Percentiles rank a stretch among this genome's conserved stretches.
Evolutionary conservation across 2,329 filamentous ascomycete genomes (phyloP).

Genomic region (Beauveria brongniartii): DNA sequence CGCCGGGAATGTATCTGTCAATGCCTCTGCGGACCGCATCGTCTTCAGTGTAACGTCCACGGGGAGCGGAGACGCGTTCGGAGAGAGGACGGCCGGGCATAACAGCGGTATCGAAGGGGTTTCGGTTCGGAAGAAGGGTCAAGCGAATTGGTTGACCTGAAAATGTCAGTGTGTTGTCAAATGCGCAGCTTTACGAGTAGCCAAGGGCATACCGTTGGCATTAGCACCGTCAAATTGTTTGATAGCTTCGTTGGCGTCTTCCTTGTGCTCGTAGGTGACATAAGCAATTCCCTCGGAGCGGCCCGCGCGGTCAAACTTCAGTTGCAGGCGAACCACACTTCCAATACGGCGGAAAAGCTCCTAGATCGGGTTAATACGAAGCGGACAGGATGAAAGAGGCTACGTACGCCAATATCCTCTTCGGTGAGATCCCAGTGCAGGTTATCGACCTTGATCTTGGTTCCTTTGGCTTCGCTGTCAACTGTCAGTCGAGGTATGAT

Average conservation of each 20-base stretch:
- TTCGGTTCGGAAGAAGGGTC: slow-evolving; percentile 52
- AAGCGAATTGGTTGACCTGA: slow-evolving; percentile 72
- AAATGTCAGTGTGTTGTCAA: not conserved
- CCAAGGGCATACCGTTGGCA: slow-evolving; percentile 56
- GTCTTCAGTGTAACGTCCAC: slow-evolving; percentile 44
- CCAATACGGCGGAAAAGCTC: slow-evolving; percentile 76
- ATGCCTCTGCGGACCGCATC: slow-evolving; percentile 59
- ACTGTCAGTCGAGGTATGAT: slow-evolving; percentile 15
- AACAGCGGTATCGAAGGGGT: slow-evolving; percentile 48
- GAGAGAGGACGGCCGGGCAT: slow-evolving; percentile 50
- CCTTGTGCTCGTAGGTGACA: slow-evolving; percentile 65
- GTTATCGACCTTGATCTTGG: slow-evolving; percentile 79
- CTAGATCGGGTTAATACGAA: slow-evolving; percentile 33
- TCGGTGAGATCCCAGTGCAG: slow-evolving; percentile 87
- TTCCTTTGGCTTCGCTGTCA: slow-evolving; percentile 44
- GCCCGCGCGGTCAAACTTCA: slow-evolving; percentile 80
- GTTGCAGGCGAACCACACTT: slow-evolving; percentile 56
- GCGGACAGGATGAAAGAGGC: not conserved
- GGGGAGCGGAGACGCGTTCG: slow-evolving; percentile 50
- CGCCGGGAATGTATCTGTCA: slow-evolving; percentile 69
- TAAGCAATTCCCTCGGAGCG: slow-evolving; percentile 80
- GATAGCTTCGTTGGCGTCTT: slow-evolving; percentile 68
- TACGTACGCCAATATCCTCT: slow-evolving; percentile 65
- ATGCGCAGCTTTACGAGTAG: not conserved
- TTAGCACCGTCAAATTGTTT: slow-evolving; percentile 83